Conservation (phyloP, 352 stramenopile genomes). For the Aphanomyces euteiches region DNA sequence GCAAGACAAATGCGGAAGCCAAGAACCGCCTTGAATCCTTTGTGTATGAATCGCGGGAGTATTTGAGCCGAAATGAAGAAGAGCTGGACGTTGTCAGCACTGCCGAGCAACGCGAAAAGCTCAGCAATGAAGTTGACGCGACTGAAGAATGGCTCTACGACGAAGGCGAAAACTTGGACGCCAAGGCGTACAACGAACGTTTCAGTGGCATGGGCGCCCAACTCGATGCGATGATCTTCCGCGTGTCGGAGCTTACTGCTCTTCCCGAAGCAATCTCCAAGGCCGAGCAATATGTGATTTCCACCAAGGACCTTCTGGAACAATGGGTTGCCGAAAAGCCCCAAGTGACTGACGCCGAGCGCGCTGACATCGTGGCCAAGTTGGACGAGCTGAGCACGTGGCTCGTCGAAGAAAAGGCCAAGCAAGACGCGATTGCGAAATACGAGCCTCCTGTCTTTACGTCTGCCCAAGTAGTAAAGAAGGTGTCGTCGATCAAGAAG, state of each 20-base stretch:
- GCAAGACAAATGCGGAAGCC: constrained; percentile 65
- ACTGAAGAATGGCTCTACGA: constrained; percentile 93
- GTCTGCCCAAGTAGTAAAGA: constrained; percentile 79
- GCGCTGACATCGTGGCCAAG: constrained; percentile 80
- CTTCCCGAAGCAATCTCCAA: constrained; percentile 79
- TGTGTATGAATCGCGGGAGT: constrained; percentile 91
- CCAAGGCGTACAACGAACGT: constrained; percentile 84
- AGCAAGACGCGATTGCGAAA: constrained; percentile 56
- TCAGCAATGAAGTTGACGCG: constrained; percentile 67
- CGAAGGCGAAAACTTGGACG: constrained; percentile 84
- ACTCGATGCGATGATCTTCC: constrained; percentile 86
- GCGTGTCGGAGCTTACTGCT: constrained; percentile 77
- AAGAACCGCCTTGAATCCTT: constrained; percentile 92
- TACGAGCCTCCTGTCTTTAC: constrained; percentile 82
- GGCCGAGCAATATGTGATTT: constrained; percentile 57
- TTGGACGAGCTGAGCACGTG: constrained; percentile 78
- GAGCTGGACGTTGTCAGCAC: constrained; percentile 71
- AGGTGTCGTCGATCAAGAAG: constrained; percentile 82
- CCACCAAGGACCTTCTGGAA: constrained; percentile 55
- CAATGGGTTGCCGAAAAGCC: constrained; percentile 63
- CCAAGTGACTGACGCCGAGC: constrained; percentile 89
- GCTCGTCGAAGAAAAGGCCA: constrained; percentile 69
- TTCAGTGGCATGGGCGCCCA: constrained; percentile 72
- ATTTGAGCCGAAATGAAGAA: constrained; percentile 69
- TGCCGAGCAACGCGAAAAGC: constrained; percentile 80